Conservation (phyloP, 106 monocot species). For the Acorus calamus region DNA sequence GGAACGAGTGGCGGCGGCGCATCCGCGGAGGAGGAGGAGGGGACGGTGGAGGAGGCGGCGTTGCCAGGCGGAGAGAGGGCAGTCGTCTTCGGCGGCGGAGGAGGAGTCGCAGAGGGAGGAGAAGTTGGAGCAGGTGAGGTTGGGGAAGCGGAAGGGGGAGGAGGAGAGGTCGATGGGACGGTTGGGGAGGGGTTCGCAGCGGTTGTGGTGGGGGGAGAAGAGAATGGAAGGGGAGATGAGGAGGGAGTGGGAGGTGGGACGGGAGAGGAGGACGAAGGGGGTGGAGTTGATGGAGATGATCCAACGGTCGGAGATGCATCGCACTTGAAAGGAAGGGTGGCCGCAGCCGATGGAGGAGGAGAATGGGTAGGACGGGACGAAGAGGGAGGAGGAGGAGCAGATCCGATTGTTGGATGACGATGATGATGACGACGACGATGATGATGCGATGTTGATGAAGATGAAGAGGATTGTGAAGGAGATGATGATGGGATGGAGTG, state of each 20-base stretch:
- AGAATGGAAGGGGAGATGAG: background rate
- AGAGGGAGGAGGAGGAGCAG: constrained; percentile 8
- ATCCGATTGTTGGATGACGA: no score
- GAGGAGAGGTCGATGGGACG: constrained; percentile 17
- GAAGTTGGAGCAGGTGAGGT: background rate
- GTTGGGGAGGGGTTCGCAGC: constrained; percentile 21
- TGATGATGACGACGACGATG: no score
- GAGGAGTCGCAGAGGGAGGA: background rate
- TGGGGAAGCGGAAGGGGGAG: background rate
- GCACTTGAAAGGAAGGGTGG: constrained; percentile 44
- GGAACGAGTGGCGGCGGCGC: background rate
- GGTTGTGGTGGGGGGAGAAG: constrained; percentile 16
- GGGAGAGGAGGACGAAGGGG: constrained; percentile 20
- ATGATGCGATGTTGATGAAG: no score
- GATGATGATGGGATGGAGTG: no score
- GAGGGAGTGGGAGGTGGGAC: background rate
- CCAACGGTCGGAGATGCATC: constrained; percentile 15
- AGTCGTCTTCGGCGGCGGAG: background rate
- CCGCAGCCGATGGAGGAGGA: constrained; percentile 26
- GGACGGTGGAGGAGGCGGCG: constrained; percentile 12
- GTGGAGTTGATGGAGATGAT: constrained; percentile 7
- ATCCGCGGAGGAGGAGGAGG: constrained; percentile 21
- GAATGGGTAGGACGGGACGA: constrained; percentile 34
- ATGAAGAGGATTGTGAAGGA: no score
- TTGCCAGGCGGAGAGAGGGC: constrained; percentile 2